These are phyloP conservation scores for Emmonsiellopsis sp. DNA, from an alignment of 2,329 filamentous ascomycete species.

Conservation along the genomic window DNA sequence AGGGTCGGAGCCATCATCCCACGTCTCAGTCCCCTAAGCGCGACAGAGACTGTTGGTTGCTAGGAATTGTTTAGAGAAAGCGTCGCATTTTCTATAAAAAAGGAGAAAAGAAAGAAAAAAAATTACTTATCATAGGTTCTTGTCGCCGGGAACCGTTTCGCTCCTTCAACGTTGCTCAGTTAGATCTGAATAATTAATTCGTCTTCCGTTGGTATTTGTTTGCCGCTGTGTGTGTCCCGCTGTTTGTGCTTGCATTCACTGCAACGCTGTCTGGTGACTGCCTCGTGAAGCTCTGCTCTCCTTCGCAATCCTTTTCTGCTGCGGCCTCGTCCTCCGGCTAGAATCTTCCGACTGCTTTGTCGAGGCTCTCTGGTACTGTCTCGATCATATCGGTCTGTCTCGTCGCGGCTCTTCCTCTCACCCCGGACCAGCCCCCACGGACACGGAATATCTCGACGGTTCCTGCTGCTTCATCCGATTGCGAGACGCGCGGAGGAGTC, in stretches of 20 bases:
- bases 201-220: neutral
- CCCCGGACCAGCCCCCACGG: neutral
- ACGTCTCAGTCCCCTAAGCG: neutral
- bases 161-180: too few relatives aligned
- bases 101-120: constrained; percentile 1
- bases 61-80: neutral
- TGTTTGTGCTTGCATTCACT: neutral
- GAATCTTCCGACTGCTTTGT: constrained; percentile 1
- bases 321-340: neutral
- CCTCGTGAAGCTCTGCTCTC: neutral
- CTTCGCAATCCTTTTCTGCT: neutral
- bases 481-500: neutral
- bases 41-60: neutral
- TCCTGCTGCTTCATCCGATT: too few relatives aligned
- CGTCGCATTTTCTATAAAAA: neutral
- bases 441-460: too few relatives aligned
- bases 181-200: too few relatives aligned
- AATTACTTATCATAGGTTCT: constrained; percentile 1
- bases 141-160: too few relatives aligned
- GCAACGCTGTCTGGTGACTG: neutral
- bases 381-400: neutral
- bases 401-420: neutral
- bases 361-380: constrained; percentile 9
- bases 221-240: neutral
- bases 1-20: too few relatives aligned